Evolutionary conservation across 257 asterid species (phyloP).

Genomic region (Rhazya stricta): DNA sequence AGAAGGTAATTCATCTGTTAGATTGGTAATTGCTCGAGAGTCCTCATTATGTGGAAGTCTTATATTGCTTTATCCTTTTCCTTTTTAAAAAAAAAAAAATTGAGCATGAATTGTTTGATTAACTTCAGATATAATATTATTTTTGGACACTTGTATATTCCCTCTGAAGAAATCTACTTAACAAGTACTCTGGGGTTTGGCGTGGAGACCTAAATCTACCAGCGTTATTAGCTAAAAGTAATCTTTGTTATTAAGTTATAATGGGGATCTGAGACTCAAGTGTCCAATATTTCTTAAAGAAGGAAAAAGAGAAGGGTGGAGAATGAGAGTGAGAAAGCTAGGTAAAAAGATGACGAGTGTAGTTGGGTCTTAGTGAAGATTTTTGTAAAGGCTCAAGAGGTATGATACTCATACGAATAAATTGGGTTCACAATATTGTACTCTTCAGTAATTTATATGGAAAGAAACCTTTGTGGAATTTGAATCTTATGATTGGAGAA

Average conservation of each 20-base stretch:
- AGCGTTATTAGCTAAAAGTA: not conserved
- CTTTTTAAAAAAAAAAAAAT: too few relatives aligned
- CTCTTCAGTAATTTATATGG: too few relatives aligned
- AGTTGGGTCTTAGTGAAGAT: not conserved
- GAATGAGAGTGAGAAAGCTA: not conserved
- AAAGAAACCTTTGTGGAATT: too few relatives aligned
- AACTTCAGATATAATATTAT: not conserved
- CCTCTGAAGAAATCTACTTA: not conserved
- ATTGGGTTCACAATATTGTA: not conserved
- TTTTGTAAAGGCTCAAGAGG: not conserved
- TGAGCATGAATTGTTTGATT: not conserved
- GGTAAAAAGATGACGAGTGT: not conserved
- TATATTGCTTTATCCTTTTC: not conserved
- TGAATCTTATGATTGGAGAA: not conserved
- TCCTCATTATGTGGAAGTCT: not conserved
- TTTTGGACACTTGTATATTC: not conserved
- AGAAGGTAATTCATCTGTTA: constrained; percentile 52
- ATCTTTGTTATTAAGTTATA: too few relatives aligned
- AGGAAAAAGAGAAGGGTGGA: not conserved
- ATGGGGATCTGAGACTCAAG: not conserved
- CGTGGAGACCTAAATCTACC: not conserved
- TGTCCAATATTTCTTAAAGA: not conserved
- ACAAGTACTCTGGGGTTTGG: not conserved
- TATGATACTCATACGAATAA: not conserved
- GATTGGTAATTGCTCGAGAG: not conserved